These are phyloP conservation scores for Smittium culicis DNA, from an alignment of 371 early-diverging fungal genomes.

Conservation along the genomic window DNA sequence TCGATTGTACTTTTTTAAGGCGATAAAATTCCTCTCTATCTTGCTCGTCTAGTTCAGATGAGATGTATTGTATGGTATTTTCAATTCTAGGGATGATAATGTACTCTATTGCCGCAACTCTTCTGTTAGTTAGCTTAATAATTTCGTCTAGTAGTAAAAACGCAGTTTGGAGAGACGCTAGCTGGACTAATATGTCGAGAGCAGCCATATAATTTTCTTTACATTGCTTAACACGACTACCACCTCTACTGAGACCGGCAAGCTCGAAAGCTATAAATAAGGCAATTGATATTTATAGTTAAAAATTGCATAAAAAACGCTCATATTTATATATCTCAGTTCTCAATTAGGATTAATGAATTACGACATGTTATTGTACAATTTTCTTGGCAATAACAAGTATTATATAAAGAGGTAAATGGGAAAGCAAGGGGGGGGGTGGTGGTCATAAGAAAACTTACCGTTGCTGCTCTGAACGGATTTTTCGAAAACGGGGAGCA, in stretches of 20 bases:
- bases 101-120: conserved; percentile 99
- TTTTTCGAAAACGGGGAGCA: conserved; percentile 85
- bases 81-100: conserved; percentile 97
- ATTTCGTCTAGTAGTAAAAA: conserved; percentile 97
- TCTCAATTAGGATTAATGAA: too few species aligned
- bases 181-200: conserved; percentile 84
- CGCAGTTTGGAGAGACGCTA: conserved; percentile 91
- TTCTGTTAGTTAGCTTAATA: conserved; percentile 96
- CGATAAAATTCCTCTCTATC: conserved; percentile 99
- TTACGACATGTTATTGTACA: too few species aligned
- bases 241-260: conserved; percentile 94
- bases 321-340: too few species aligned
- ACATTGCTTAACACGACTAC: conserved; percentile 89
- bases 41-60: conserved; percentile 97
- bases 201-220: conserved; percentile 89
- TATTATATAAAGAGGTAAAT: background rate
- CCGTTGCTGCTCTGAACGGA: conserved; percentile 69
- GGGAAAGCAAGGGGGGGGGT: background rate
- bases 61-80: conserved; percentile 96
- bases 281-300: background rate
- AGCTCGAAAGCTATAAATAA: conserved; percentile 66
- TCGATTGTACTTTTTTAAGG: conserved; percentile 93
- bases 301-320: background rate
- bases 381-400: too few species aligned
- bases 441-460: background rate